A percentile compares a stretch with the other conserved stretches of the same genome.
Conservation (phyloP, 805 yeast genomes). For the Kodamaea lidongshanica region DNA sequence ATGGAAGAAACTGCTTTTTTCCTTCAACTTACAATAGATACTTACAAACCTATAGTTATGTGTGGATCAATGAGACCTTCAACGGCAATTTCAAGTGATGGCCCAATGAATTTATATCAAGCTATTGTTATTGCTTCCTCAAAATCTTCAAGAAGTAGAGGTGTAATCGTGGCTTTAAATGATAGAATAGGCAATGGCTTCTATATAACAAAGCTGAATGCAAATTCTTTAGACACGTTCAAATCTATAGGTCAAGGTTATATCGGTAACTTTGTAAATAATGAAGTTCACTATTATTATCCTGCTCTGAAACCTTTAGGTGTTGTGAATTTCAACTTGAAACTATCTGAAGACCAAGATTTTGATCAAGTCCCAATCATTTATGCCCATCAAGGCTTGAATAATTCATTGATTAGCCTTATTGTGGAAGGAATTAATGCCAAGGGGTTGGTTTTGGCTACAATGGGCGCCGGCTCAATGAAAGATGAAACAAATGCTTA, state of each 20-base stretch:
- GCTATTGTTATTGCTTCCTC: constrained; percentile 60
- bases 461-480: constrained; percentile 68
- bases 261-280: constrained; percentile 63
- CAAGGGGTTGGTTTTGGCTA: constrained; percentile 57
- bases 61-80: constrained; percentile 76
- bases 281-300: constrained; percentile 57
- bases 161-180: constrained; percentile 58
- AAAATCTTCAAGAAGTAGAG: constrained; percentile 46
- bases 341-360: constrained; percentile 12
- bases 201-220: constrained; percentile 64
- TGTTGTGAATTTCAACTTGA: constrained; percentile 33
- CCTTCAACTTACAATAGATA: constrained; percentile 42
- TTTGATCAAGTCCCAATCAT: constrained; percentile 49
- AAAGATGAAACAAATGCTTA: constrained; percentile 43
- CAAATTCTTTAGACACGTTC: constrained; percentile 65
- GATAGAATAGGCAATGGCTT: constrained; percentile 67
- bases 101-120: constrained; percentile 67
- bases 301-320: constrained; percentile 59
- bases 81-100: constrained; percentile 64
- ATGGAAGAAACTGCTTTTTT: constrained; percentile 64
- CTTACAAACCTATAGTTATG: constrained; percentile 52
- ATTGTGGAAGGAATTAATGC: constrained; percentile 40
- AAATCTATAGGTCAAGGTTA: constrained; percentile 65
- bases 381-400: constrained; percentile 58
- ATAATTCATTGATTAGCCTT: constrained; percentile 41